Percentiles rank a stretch among this genome's conserved stretches.
Evolutionary conservation across 2,329 filamentous ascomycete genomes (phyloP).

Genomic region (Sclerotinia subarctica): DNA sequence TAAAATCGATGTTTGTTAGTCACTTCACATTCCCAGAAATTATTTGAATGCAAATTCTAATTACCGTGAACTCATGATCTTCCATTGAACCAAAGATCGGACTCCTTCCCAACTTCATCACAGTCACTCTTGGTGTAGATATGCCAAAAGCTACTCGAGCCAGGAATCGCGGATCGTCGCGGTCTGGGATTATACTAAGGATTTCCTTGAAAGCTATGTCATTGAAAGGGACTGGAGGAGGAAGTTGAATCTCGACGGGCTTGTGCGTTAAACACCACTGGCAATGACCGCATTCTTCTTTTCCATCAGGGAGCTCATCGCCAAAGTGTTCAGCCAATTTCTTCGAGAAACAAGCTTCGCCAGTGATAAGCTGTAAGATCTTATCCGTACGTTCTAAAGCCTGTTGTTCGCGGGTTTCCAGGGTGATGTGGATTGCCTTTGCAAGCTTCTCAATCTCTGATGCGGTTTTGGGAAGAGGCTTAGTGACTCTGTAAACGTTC

Average conservation of each 20-base stretch:
- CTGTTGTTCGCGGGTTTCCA: conserved; percentile 52
- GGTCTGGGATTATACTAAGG: conserved; percentile 44
- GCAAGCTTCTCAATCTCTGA: conserved; percentile 46
- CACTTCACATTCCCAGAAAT: not conserved
- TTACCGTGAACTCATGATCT: conserved; percentile 52
- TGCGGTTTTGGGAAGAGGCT: conserved; percentile 44
- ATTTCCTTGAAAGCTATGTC: conserved; percentile 43
- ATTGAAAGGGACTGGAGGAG: conserved; percentile 43
- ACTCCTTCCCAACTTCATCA: conserved; percentile 47
- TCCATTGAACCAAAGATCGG: conserved; percentile 52
- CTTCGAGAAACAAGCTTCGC: conserved; percentile 49
- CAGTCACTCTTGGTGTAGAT: conserved; percentile 52
- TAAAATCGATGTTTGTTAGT: not conserved
- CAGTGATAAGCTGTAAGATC: conserved; percentile 54
- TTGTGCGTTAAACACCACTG: conserved; percentile 46
- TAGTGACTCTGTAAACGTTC: conserved; percentile 52
- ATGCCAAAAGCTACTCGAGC: conserved; percentile 62
- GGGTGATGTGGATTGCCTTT: conserved; percentile 48
- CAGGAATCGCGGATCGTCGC: conserved; percentile 58
- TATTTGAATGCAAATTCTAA: conserved; percentile 19
- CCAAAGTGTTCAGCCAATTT: conserved; percentile 56
- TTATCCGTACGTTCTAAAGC: conserved; percentile 50
- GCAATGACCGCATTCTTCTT: conserved; percentile 53
- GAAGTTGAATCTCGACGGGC: conserved; percentile 42
- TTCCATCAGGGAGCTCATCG: conserved; percentile 46